Evolutionary conservation across 139 green algal species (phyloP).

Genomic region (Tetradesmus lagerheimii): DNA sequence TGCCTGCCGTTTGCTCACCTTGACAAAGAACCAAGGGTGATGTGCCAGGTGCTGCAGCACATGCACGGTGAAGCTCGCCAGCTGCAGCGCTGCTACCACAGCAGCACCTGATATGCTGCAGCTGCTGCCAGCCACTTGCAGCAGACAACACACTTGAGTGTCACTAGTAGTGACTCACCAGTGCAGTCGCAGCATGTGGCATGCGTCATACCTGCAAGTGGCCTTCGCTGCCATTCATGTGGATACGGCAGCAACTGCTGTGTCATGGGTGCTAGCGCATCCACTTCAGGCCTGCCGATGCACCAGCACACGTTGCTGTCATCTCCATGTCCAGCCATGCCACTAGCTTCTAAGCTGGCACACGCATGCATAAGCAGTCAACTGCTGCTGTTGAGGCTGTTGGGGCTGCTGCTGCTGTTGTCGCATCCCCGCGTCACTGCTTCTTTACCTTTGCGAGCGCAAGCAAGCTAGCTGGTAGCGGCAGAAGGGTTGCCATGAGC

Average conservation of each 20-base stretch:
- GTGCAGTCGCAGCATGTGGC: not conserved
- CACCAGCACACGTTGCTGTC: not conserved
- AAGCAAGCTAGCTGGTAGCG: not conserved
- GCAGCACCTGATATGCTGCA: not conserved
- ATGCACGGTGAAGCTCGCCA: slow-evolving; percentile 3
- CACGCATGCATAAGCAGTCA: no score
- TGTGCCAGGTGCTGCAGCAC: slow-evolving; percentile 16
- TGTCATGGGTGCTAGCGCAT: no score
- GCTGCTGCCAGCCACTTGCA: not conserved
- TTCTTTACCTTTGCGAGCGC: slow-evolving; percentile 9
- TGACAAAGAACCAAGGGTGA: slow-evolving; percentile 33
- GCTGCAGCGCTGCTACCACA: not conserved
- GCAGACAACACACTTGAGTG: not conserved
- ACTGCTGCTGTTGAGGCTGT: no score
- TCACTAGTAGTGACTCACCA: no score
- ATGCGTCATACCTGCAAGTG: not conserved
- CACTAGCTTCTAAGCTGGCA: not conserved
- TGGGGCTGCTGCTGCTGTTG: not conserved
- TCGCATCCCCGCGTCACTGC: not conserved
- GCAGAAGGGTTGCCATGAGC: slow-evolving; percentile 29
- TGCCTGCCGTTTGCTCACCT: not conserved
- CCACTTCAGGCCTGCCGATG: no score
- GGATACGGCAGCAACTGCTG: not conserved
- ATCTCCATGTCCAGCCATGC: not conserved
- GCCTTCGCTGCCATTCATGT: no score